Base-by-base conservation (phyloP, 352 stramenopile species). In the Saprolegnia diclina region DNA sequence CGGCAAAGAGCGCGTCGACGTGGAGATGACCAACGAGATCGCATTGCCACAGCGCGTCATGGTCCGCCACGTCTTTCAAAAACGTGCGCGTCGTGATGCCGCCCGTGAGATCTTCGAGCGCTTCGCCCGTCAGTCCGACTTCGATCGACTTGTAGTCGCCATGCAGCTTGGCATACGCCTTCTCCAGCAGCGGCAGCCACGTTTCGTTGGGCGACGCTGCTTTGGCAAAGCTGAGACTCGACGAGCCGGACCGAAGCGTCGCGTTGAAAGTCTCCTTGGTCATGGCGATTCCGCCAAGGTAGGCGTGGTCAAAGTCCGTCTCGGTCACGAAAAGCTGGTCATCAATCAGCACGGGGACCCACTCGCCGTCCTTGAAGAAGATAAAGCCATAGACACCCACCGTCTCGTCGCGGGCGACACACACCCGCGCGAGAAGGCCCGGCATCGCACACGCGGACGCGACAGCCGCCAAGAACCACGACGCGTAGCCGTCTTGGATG, bases 141-240 rank as follows among this genome's bases (percentile, higher is more conserved):
- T 88, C 76, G 52, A 95, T 79, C 11, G 74, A 65, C 10, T 73
- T 68, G 77, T 95, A 96, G 70, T 79, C 80, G 26, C 88, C 87
- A 63, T 84, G 83, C 40, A 79, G 80, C 65, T 95, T 95, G 13
- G 88, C 83, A 64, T 89, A 94, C 26, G 87, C 87, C 67, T 96
- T 96, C 72, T 96, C 88, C 11, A 96, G 59, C 18, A 95, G 72
- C 52, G 83, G 77, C 16, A 88, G 78, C 88, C 88, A 96, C 45
- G 91, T 77, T 71, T 94, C 85, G 66, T 87, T 80, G 32, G 77
- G 81, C 53, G 77, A 77, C 37, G 66, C 73, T 32, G 74, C 80
- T 35, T 77, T 77, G 38, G 73, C 73, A 48, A 78, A 82, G 63
- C 76, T 67, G 13, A 82, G 73, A 32, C 74, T 73, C 24, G 74